A percentile compares a stretch with the other conserved stretches of the same genome.
Evolutionary conservation across 768 basidiomycete species (phyloP).

Genomic region (Hortiboletus flavorubellus): DNA sequence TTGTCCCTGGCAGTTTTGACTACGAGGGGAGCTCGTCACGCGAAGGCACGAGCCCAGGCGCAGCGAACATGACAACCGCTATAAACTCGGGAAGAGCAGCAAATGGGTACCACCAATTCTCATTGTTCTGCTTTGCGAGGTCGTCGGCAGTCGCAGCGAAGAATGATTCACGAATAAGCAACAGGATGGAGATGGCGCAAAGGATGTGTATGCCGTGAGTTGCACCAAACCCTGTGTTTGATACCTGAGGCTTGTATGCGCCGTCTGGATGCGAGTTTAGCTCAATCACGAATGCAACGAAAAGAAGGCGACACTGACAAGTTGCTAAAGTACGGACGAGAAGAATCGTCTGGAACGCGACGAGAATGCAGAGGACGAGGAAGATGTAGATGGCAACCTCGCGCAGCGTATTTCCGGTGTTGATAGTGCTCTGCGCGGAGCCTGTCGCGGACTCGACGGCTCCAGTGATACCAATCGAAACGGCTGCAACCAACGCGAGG

Average conservation of each 20-base stretch:
- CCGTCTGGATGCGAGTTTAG: conserved; percentile 17
- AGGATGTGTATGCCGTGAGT: conserved; percentile 26
- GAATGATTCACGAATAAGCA: conserved; percentile 32
- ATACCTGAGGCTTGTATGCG: conserved; percentile 12
- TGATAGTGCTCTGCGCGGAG: conserved; percentile 3
- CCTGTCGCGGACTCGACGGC: conserved; percentile 17
- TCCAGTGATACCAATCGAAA: conserved; percentile 26
- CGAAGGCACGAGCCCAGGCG: conserved; percentile 33
- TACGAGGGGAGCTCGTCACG: conserved; percentile 25
- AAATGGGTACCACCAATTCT: conserved; percentile 33
- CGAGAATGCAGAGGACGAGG: conserved; percentile 26
- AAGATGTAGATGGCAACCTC: conserved; percentile 27
- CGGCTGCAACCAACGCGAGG: conserved; percentile 21
- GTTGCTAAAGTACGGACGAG: conserved; percentile 14
- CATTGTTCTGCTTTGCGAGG: conserved; percentile 22
- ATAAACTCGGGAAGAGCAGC: conserved; percentile 32
- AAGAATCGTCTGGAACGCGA: conserved; percentile 25
- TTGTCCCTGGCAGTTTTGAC: not conserved
- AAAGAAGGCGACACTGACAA: conserved; percentile 11
- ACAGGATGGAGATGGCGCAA: conserved; percentile 21
- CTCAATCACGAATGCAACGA: not conserved
- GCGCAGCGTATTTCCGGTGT: conserved; percentile 22
- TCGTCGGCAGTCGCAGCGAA: conserved; percentile 24
- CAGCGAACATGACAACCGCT: conserved; percentile 30
- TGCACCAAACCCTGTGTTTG: conserved; percentile 16